Evolutionary conservation across 371 early-diverging fungal genomes (phyloP), one percentile per base, ranked within the genome.

Genomic region (Mortierella sp.): DNA sequence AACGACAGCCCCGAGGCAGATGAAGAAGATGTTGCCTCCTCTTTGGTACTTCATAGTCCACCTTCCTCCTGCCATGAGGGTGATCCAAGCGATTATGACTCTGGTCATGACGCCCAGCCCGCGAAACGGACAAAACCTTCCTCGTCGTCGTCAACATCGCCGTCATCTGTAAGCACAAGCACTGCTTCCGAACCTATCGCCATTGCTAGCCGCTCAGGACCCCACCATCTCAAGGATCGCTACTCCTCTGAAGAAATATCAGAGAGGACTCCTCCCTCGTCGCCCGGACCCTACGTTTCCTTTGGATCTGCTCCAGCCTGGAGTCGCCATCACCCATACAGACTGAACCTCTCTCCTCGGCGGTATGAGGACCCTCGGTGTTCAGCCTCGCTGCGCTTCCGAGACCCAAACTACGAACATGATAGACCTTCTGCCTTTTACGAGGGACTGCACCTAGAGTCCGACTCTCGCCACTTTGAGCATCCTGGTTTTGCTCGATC

Each of bases 11-110:
- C 74, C 6, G 48, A 52, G 1, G 74, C 68, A 26, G 52, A 50
- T 13, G 53, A 65, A 13, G 61, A n/a, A 4, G 66, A 66, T 2
- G 66, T 45, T 19, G 40, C 10, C 52, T 22, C 47, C 47, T 14
- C 24, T 7, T 31, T 34, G 11, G 44, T 61, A 4, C 68, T 74
- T 41, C 63, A 74, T 64, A 74, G 74, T 41, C 74, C 74, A 8
- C 74, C 68, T 16, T 61, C 61, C 0, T 74, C 74, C 29, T 26
- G 68, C 68, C 63, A 74, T 22, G 74, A 74, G 24, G 74, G 47
- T n/a, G 74, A 74, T 2, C 61, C 41, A n/a, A 74, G 74, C 68
- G 74, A 74, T 22, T n/a, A 58, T 39, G 74, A 74, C 39, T 41
- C 37, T 16, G 37, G 37, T 22, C 37, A 37, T 4, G 47, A 45